Conservation (phyloP, 257 asterid species). For the Eustoma russellianum region DNA sequence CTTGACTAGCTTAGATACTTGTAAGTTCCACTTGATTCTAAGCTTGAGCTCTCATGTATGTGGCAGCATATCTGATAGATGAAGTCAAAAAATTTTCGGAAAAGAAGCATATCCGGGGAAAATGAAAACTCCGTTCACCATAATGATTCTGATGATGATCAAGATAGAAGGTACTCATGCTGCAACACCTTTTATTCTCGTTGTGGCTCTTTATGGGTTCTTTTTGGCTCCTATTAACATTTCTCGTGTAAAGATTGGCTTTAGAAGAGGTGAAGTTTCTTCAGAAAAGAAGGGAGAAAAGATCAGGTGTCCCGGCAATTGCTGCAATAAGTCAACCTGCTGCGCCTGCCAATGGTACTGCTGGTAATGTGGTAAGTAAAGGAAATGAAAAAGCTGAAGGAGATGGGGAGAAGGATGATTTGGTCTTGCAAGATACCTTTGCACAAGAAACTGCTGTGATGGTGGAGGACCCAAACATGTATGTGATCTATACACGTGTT, state of each 20-base stretch:
- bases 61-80: constrained; percentile 6
- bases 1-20: no score
- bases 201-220: not conserved
- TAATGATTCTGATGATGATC: constrained; percentile 22
- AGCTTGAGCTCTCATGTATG: no score
- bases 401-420: constrained; percentile 83
- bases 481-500: constrained; percentile 3
- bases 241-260: constrained; percentile 31
- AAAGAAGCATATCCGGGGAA: constrained; percentile 41
- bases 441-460: constrained; percentile 98
- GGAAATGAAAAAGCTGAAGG: constrained; percentile 47
- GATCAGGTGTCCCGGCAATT: constrained; percentile 73
- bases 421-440: constrained; percentile 96
- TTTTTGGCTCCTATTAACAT: not conserved
- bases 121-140: constrained; percentile 23
- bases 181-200: not conserved
- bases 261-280: constrained; percentile 86
- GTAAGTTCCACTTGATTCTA: no score
- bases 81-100: constrained; percentile 76
- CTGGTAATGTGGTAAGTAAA: constrained; percentile 34
- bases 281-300: constrained; percentile 87
- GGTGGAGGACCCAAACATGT: constrained; percentile 98
- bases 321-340: constrained; percentile 19
- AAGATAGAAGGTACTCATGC: constrained; percentile 23
- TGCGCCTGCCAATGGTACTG: constrained; percentile 14